phyloP scores from a whole-genome alignment of 176 grass and related monocot genomes.

The Zea luxurians region DNA sequence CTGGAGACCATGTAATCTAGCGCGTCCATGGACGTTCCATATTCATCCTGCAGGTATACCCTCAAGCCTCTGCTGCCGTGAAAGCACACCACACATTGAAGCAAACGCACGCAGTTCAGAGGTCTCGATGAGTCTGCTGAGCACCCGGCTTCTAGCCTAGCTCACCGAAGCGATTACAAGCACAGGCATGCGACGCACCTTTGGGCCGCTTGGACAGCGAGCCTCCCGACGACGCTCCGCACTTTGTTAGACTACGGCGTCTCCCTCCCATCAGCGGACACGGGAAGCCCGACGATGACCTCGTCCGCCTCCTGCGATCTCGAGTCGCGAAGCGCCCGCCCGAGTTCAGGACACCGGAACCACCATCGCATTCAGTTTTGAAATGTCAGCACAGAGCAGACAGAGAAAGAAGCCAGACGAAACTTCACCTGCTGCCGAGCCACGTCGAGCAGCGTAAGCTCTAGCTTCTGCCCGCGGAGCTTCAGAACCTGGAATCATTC shows the following conservation, averaged over 20 bases:
- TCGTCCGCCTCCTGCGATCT: conserved; percentile 47
- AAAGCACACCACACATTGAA: conserved; percentile 33
- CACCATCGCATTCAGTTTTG: neutral
- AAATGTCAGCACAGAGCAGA: neutral
- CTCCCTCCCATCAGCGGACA: conserved; percentile 57
- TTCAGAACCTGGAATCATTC: conserved; percentile 62
- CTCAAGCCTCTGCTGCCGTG: conserved; percentile 72
- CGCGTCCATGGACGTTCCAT: conserved; percentile 75
- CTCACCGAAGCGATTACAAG: neutral
- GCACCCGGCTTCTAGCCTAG: neutral
- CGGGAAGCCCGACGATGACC: conserved; percentile 72
- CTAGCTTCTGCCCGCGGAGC: conserved; percentile 67
- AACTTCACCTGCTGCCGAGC: conserved; percentile 53
- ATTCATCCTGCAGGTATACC: conserved; percentile 81
- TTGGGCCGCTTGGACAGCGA: conserved; percentile 76
- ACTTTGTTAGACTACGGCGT: conserved; percentile 83
- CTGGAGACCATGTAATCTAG: conserved; percentile 80
- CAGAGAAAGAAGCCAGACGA: neutral
- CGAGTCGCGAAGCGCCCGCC: neutral
- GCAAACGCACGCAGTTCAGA: neutral
- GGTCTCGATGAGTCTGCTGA: neutral
- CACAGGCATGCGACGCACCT: conserved; percentile 38
- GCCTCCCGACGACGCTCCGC: conserved; percentile 62
- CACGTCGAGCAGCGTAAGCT: conserved; percentile 65
- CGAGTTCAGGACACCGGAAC: neutral